Conservation (phyloP, 805 yeast species). For the Wickerhamomyces kurtzmanii region DNA sequence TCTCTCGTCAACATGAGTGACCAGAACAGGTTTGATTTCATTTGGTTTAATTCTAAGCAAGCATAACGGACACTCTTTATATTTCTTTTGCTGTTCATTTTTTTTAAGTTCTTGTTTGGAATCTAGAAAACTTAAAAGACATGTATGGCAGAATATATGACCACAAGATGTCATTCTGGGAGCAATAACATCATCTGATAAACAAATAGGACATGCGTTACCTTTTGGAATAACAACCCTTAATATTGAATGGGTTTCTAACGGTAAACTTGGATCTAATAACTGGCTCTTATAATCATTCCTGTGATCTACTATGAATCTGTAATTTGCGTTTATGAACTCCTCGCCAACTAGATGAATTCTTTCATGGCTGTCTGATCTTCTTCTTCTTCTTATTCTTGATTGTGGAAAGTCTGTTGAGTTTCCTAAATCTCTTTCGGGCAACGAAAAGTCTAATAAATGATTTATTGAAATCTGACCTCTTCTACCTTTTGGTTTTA, state of each 20-base stretch:
- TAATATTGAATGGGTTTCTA: constrained; percentile 49
- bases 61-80: constrained; percentile 78
- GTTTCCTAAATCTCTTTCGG: constrained; percentile 23
- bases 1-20: constrained; percentile 35
- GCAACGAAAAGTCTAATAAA: constrained; percentile 46
- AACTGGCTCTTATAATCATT: constrained; percentile 47
- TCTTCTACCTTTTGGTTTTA: constrained; percentile 25
- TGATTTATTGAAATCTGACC: constrained; percentile 51
- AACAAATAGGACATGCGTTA: constrained; percentile 86
- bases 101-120: constrained; percentile 29
- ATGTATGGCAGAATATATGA: constrained; percentile 79
- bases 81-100: constrained; percentile 32
- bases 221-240: constrained; percentile 70
- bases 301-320: constrained; percentile 67
- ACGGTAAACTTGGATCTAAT: constrained; percentile 66
- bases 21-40: constrained; percentile 58
- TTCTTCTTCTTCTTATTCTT: constrained; percentile 15
- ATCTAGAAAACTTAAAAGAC: constrained; percentile 64
- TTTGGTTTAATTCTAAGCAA: constrained; percentile 42
- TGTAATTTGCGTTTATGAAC: constrained; percentile 75
- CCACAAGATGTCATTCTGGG: constrained; percentile 96
- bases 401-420: constrained; percentile 6
- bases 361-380: constrained; percentile 19
- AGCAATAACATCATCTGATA: constrained; percentile 75
- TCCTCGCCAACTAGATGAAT: constrained; percentile 52